A percentile compares a stretch with the other conserved stretches of the same genome.
Evolutionary conservation across 768 basidiomycete genomes (phyloP).

Genomic region (Agaricus blazei): DNA sequence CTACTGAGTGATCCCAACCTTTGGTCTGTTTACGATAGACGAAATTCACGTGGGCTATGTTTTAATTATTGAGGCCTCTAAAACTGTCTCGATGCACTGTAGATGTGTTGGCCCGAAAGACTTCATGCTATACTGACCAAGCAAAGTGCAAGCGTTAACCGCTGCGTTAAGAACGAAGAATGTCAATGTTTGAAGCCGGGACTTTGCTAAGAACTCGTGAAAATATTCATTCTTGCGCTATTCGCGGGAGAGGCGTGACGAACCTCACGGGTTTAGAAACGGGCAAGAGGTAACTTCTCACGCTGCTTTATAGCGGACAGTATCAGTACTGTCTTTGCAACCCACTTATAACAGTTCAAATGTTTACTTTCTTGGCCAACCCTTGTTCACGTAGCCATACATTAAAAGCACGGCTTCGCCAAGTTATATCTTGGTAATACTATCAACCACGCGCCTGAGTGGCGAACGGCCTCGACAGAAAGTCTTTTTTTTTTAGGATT

Average conservation of each 20-base stretch:
- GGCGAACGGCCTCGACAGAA: not conserved
- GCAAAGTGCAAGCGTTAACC: no score
- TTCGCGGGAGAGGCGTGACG: slow-evolving; percentile 6
- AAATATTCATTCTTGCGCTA: slow-evolving; percentile 1
- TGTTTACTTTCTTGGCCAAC: no score
- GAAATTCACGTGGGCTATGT: not conserved
- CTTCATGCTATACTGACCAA: no score
- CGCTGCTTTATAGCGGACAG: not conserved
- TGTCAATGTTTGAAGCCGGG: not conserved
- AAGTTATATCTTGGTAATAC: no score
- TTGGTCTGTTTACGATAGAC: not conserved
- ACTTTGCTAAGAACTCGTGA: not conserved
- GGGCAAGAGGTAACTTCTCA: not conserved
- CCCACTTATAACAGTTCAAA: no score
- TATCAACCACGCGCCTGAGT: no score
- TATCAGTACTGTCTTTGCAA: no score
- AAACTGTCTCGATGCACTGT: no score
- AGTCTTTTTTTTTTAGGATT: not conserved
- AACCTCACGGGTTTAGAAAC: not conserved
- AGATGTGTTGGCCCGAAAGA: no score
- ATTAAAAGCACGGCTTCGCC: no score
- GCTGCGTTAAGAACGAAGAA: not conserved
- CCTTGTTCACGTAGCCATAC: no score
- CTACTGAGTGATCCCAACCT: not conserved
- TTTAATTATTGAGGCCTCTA: no score